Percentiles rank a stretch among this genome's conserved stretches.
phyloP scores from a whole-genome alignment of 2,329 filamentous ascomycete genomes.

The Botryotinia convoluta region DNA sequence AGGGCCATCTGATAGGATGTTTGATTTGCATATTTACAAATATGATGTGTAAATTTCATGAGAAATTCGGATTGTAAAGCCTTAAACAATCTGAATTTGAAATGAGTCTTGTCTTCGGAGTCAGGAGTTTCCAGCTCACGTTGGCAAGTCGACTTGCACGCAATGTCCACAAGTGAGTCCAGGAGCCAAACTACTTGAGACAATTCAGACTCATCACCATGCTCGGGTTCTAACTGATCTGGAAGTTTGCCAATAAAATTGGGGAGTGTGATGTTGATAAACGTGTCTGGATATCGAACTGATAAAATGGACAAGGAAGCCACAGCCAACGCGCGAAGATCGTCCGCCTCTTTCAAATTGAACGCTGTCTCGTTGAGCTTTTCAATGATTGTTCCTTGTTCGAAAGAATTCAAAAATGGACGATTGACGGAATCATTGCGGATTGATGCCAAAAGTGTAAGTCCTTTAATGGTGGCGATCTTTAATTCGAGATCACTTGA shows the following conservation, averaged over 20 bases:
- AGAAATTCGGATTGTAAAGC: constrained; percentile 26
- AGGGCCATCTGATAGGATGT: constrained; percentile 28
- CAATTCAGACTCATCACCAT: constrained; percentile 18
- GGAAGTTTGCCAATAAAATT: constrained; percentile 33
- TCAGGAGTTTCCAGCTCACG: constrained; percentile 14
- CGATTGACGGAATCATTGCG: constrained; percentile 22
- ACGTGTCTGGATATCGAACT: constrained; percentile 27
- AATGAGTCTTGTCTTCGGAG: constrained; percentile 13
- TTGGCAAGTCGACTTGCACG: constrained; percentile 26
- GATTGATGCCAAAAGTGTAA: constrained; percentile 31
- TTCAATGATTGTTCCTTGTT: constrained; percentile 31
- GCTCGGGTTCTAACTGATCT: constrained; percentile 16
- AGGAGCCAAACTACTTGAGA: constrained; percentile 24
- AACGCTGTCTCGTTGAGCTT: constrained; percentile 30
- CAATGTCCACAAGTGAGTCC: constrained; percentile 29
- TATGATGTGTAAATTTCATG: constrained; percentile 20
- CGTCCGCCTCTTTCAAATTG: constrained; percentile 16
- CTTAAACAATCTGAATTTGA: constrained; percentile 31
- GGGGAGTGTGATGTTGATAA: constrained; percentile 30
- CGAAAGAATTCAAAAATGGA: constrained; percentile 26
- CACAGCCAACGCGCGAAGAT: constrained; percentile 28
- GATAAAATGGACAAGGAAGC: constrained; percentile 31
- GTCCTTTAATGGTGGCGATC: constrained; percentile 31
- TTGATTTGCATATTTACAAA: constrained; percentile 25
- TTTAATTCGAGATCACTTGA: constrained; percentile 26